Base-by-base conservation (phyloP, 495 filamentous ascomycete species). In the Aspergillus funiculosus region DNA sequence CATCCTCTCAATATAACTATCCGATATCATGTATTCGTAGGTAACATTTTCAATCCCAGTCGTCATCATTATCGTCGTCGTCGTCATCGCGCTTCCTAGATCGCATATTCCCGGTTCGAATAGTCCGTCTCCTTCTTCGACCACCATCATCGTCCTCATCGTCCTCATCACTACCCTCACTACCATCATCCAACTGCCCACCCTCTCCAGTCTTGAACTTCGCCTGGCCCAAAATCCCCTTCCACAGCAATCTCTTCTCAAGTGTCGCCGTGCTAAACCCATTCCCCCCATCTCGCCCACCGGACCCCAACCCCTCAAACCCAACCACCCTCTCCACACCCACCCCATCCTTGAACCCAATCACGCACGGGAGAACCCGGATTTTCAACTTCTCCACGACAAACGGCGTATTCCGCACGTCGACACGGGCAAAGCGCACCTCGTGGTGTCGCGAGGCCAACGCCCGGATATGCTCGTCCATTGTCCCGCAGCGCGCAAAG, bases 381-480 rank as follows among this genome's bases (percentile, higher is more conserved):
- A 90, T 73, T 35, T 78, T 80, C 35, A 90, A 57, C 46, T 81
- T 86, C 50, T 78, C 76, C 8, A 85, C 82, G 15, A 90, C 60
- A 44, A 88, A 90, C 0, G 85, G 81, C 29, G 81, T 82, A 39
- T 85, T 79, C 26, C 81, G 80, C 32, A 89, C 86, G 53, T 83
- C 77, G 13, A 87, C 82, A 6, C 72, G 70, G 17, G 85, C 67
- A 54, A 89, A 83, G 8, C 81, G 69, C 2, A 85, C 81, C 52
- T 86, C 83, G 40, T 80, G 74, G 60, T 90, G 85, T 34, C 63
- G 73, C 11, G 63, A 62, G 3, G 83, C 83, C 36, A 90, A 66
- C 36, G 76, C 68, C 37, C 73, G 67, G 7, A 87, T 63, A 60
- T 81, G 78, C 19, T 60, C 58, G 55, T 85, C 81, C 83, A 87